These are phyloP conservation scores for Yamadazyma laniorum DNA, from an alignment of 805 yeast species.

Conservation along the genomic window DNA sequence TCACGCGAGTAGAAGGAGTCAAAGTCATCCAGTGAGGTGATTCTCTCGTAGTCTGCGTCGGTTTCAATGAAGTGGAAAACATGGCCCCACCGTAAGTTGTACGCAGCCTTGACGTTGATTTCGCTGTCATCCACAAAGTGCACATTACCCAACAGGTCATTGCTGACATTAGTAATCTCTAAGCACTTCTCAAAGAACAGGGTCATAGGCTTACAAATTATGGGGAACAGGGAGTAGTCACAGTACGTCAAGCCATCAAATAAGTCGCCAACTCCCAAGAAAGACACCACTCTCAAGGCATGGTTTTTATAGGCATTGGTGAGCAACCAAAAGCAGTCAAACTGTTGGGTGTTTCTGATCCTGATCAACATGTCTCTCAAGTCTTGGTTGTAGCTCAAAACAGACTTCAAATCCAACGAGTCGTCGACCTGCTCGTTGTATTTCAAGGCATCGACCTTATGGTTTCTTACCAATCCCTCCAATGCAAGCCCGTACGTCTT, in stretches of 20 bases:
- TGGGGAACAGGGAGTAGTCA: slow-evolving; percentile 69
- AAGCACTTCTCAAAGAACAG: slow-evolving; percentile 66
- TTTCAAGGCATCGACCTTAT: slow-evolving; percentile 80
- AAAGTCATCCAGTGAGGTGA: slow-evolving; percentile 29
- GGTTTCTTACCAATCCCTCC: slow-evolving; percentile 75
- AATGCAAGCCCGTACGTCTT: slow-evolving; percentile 88
- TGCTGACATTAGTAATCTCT: slow-evolving; percentile 44
- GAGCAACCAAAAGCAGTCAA: slow-evolving; percentile 81
- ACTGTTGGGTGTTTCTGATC: slow-evolving; percentile 45
- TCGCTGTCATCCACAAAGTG: slow-evolving; percentile 84
- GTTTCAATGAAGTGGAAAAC: slow-evolving; percentile 76
- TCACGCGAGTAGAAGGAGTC: slow-evolving; percentile 37
- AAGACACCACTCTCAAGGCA: slow-evolving; percentile 73
- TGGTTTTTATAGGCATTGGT: slow-evolving; percentile 94
- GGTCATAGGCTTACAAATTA: slow-evolving; percentile 88
- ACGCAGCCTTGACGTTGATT: slow-evolving; percentile 73
- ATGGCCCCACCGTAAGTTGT: slow-evolving; percentile 65
- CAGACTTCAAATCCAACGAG: slow-evolving; percentile 78
- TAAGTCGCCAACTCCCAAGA: slow-evolving; percentile 86
- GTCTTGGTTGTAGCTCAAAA: slow-evolving; percentile 60
- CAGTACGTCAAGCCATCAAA: slow-evolving; percentile 95
- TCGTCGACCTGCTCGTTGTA: slow-evolving; percentile 90
- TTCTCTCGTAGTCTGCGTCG: slow-evolving; percentile 47
- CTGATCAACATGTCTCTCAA: slow-evolving; percentile 52
- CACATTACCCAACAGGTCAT: slow-evolving; percentile 48